A percentile compares a stretch with the other conserved stretches of the same genome.
These are phyloP conservation scores for Saccharomyces hybrid DNA, from an alignment of 1,139 yeast species.

Conservation along the genomic window DNA sequence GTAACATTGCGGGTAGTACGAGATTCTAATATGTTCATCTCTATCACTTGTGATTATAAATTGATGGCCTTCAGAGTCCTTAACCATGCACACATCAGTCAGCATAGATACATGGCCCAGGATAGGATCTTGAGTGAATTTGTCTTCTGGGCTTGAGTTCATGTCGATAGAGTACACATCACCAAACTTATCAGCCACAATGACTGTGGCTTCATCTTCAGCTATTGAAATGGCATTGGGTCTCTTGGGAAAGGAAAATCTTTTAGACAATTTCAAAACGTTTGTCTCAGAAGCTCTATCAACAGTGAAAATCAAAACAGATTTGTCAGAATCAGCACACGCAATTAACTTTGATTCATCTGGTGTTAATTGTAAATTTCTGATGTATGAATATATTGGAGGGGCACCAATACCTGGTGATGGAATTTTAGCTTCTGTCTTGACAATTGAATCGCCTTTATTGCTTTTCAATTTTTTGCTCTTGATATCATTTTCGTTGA, in stretches of 20 bases:
- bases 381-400: conserved; percentile 54
- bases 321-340: conserved; percentile 77
- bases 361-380: conserved; percentile 48
- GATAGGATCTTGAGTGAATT: conserved; percentile 45
- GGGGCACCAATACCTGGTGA: conserved; percentile 65
- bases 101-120: conserved; percentile 97
- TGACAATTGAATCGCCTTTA: conserved; percentile 21
- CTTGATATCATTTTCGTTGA: conserved; percentile 22
- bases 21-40: conserved; percentile 91
- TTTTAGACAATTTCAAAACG: conserved; percentile 48
- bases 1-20: conserved; percentile 70
- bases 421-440: conserved; percentile 48
- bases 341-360: conserved; percentile 53
- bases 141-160: conserved; percentile 15
- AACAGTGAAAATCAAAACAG: conserved; percentile 56
- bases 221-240: conserved; percentile 74
- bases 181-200: conserved; percentile 95
- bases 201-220: conserved; percentile 41
- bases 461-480: conserved; percentile 34
- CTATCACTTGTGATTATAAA: conserved; percentile 78
- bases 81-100: conserved; percentile 54
- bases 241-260: conserved; percentile 80
- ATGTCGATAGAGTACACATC: conserved; percentile 68
- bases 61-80: conserved; percentile 36
- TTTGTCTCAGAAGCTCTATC: conserved; percentile 25